phyloP scores from a whole-genome alignment of 257 asterid genomes.

The Forsythia viridissima region DNA sequence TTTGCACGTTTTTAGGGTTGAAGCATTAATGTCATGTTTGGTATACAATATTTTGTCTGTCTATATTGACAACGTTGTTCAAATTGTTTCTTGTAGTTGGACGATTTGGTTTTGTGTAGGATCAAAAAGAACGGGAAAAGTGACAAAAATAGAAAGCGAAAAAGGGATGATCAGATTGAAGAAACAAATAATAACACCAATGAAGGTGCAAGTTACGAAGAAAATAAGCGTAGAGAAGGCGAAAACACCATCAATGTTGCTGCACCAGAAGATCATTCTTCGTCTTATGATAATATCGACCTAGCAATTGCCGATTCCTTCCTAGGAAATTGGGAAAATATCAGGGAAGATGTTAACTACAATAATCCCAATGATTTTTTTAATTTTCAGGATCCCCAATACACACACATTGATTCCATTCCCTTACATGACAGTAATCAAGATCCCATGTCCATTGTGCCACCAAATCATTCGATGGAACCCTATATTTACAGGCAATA shows the following conservation, averaged over 20 bases:
- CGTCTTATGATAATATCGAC: not conserved
- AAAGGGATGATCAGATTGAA: not conserved
- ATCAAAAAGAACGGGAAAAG: conserved; percentile 9
- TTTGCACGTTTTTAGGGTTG: too few relatives aligned
- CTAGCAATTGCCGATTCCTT: not conserved
- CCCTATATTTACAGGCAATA: not conserved
- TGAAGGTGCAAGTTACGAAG: not conserved
- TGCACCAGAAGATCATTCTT: not conserved
- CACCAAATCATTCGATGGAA: not conserved
- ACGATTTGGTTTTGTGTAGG: conserved; percentile 30
- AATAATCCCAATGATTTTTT: too few relatives aligned
- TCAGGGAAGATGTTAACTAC: too few relatives aligned
- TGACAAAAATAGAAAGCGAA: not conserved
- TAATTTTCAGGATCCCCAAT: too few relatives aligned
- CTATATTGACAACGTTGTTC: too few relatives aligned
- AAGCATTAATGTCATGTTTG: too few relatives aligned
- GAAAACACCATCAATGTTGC: not conserved
- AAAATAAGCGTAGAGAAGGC: not conserved
- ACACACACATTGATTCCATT: too few relatives aligned
- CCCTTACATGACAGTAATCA: not conserved
- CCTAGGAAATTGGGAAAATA: too few relatives aligned
- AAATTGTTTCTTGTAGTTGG: conserved; percentile 23
- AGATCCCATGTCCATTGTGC: not conserved
- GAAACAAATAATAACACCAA: not conserved
- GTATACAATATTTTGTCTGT: too few relatives aligned